phyloP scores from a whole-genome alignment of 441 rosid genomes.

The Oxalis stricta region DNA sequence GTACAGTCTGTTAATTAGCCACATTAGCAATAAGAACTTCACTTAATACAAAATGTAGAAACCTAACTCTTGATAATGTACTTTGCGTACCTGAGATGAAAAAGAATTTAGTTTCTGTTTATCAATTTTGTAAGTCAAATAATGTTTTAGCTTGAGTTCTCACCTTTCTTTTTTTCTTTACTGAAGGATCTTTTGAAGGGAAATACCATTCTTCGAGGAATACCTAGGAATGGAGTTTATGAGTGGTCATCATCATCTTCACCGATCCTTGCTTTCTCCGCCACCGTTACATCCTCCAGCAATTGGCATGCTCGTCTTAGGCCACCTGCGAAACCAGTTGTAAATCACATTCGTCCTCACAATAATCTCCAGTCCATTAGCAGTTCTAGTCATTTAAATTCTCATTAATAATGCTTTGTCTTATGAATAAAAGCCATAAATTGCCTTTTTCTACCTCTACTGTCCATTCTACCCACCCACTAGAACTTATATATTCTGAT shows the following conservation, averaged over 20 bases:
- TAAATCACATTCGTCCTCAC: too few species aligned
- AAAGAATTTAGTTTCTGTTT: neutral
- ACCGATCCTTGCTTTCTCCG: neutral
- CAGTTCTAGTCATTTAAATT: neutral
- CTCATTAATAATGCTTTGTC: neutral
- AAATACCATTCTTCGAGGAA: neutral
- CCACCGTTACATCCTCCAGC: too few species aligned
- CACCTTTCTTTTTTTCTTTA: neutral
- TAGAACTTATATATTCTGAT: neutral
- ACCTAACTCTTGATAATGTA: too few species aligned
- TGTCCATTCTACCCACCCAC: accelerated
- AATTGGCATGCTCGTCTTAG: too few species aligned
- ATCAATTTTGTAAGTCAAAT: neutral
- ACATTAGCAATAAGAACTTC: too few species aligned
- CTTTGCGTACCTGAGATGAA: neutral
- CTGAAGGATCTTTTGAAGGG: neutral
- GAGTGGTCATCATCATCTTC: neutral
- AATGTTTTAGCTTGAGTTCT: neutral
- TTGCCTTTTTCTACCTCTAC: neutral
- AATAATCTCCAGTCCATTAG: constrained; percentile 12
- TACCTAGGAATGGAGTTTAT: neutral
- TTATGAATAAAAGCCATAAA: neutral
- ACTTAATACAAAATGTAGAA: too few species aligned
- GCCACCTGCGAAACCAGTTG: too few species aligned
- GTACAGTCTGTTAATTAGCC: too few species aligned